Conservation (phyloP, 2,329 filamentous ascomycete genomes). For the Trichoderma brevicompactum region DNA sequence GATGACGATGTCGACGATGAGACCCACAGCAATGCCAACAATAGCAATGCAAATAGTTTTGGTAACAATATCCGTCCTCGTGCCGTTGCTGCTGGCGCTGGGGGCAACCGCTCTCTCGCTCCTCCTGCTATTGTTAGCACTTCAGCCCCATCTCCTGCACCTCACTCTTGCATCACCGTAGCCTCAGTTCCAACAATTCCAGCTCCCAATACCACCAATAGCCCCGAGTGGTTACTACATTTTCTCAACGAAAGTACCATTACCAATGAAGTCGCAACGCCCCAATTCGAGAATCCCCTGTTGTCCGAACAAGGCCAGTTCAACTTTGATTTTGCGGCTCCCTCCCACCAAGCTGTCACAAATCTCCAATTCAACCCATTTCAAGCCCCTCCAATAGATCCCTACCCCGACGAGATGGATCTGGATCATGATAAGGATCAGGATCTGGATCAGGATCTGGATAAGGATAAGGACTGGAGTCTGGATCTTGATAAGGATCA, state of each 20-base stretch:
- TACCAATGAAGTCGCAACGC: not conserved
- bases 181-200: not conserved
- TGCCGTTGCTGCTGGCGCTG: no score
- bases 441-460: no score
- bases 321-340: not conserved
- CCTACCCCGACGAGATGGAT: not conserved
- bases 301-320: not conserved
- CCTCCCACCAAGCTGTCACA: not conserved
- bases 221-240: not conserved
- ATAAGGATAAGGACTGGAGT: no score
- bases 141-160: not conserved
- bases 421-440: not conserved
- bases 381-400: not conserved
- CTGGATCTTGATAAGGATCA: no score
- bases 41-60: not conserved
- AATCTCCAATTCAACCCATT: not conserved
- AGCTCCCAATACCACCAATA: not conserved
- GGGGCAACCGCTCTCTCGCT: not conserved
- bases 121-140: not conserved
- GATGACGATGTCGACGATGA: constrained; percentile 19
- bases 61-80: no score
- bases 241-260: not conserved
- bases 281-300: not conserved
- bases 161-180: not conserved
- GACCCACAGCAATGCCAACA: not conserved